These are phyloP conservation scores for Neonectria sp. DNA, from an alignment of 2,329 filamentous ascomycete species.

Conservation along the genomic window DNA sequence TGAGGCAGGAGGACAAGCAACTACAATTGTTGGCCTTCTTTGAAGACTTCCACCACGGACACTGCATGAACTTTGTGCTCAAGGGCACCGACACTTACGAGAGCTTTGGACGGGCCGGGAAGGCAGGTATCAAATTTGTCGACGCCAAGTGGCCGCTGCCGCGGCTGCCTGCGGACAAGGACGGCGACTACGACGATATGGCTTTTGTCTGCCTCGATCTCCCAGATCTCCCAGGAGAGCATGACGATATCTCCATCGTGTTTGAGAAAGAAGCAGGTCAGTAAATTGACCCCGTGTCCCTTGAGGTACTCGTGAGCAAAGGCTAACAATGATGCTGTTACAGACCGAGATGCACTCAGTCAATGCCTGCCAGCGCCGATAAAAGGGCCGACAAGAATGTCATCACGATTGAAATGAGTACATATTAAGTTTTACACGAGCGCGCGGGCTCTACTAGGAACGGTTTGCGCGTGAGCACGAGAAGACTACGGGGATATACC, in stretches of 20 bases:
- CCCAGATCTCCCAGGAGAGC: constrained; percentile 90
- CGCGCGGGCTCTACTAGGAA: constrained; percentile 26
- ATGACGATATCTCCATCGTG: constrained; percentile 89
- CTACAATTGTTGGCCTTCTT: constrained; percentile 89
- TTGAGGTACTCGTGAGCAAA: background rate
- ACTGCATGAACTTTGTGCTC: constrained; percentile 90
- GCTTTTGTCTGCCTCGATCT: constrained; percentile 89
- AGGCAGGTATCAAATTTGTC: constrained; percentile 82
- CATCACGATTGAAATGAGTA: constrained; percentile 51
- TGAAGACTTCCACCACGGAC: constrained; percentile 87
- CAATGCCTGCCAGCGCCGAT: constrained; percentile 70
- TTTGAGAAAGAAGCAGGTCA: constrained; percentile 86
- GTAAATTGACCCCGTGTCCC: constrained; percentile 51
- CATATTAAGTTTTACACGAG: constrained; percentile 28
- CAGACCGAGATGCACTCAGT: constrained; percentile 70
- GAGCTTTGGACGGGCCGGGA: constrained; percentile 73
- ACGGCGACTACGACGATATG: constrained; percentile 70
- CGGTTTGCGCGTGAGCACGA: constrained; percentile 17
- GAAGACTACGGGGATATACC: constrained; percentile 36
- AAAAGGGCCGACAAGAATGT: constrained; percentile 60
- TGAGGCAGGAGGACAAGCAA: constrained; percentile 78
- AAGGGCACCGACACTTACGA: constrained; percentile 90
- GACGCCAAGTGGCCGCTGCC: constrained; percentile 94
- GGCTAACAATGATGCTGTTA: constrained; percentile 28
- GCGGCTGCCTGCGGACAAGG: constrained; percentile 67